Evolutionary conservation across 768 basidiomycete genomes (phyloP).

Genomic region (Amylocystis lapponica): DNA sequence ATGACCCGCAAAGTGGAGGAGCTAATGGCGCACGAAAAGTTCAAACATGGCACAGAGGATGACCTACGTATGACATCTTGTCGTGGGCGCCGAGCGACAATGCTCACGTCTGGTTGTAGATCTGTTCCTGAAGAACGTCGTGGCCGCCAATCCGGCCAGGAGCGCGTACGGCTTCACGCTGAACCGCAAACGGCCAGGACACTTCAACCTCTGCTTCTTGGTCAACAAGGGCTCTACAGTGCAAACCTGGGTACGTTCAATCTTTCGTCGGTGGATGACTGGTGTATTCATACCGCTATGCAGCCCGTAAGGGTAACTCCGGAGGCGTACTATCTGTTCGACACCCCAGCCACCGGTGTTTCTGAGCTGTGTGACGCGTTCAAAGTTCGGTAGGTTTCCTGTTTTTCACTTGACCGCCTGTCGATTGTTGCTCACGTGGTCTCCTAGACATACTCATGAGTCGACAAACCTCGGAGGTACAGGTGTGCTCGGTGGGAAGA

Average conservation of each 20-base stretch:
- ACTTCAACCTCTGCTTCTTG: conserved; percentile 90
- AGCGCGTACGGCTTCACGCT: conserved; percentile 95
- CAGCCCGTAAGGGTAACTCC: conserved; percentile 85
- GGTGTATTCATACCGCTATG: not conserved
- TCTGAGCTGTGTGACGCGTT: conserved; percentile 95
- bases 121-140: conserved; percentile 80
- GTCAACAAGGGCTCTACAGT: conserved; percentile 87
- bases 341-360: conserved; percentile 85
- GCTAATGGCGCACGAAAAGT: conserved; percentile 92
- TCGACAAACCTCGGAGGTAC: conserved; percentile 55
- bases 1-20: conserved; percentile 93
- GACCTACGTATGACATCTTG: conserved; percentile 72
- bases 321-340: conserved; percentile 85
- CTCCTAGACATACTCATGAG: conserved; percentile 65
- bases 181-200: conserved; percentile 85
- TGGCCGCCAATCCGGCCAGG: conserved; percentile 89
- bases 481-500: conserved; percentile 62
- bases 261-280: not conserved
- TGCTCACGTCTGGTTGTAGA: conserved; percentile 39
- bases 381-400: conserved; percentile 65
- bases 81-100: not conserved
- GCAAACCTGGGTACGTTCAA: conserved; percentile 76
- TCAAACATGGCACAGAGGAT: conserved; percentile 81
- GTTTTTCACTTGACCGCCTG: not conserved
- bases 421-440: not conserved